Percentiles rank a stretch among this genome's conserved stretches.
Evolutionary conservation across 2,329 filamentous ascomycete species (phyloP).

Genomic region (Cladophialophora chaetospira): DNA sequence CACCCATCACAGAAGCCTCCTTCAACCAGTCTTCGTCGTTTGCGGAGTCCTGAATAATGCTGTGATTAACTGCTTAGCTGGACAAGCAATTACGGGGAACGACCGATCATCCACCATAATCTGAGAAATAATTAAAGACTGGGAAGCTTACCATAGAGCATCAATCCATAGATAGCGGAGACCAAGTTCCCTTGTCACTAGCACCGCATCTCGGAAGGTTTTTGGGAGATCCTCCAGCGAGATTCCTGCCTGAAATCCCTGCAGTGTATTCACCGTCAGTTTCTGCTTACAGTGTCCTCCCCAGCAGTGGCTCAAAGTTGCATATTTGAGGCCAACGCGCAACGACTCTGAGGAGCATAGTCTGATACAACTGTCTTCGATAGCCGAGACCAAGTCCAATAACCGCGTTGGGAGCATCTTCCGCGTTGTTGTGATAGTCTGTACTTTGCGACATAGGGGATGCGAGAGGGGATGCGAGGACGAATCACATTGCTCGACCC

Average conservation of each 20-base stretch:
- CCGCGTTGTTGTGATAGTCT: not conserved
- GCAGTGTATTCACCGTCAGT: not conserved
- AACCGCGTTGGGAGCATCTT: not conserved
- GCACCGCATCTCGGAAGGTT: not conserved
- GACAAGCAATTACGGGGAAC: too few species aligned
- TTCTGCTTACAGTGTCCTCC: not conserved
- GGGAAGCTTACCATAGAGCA: not conserved
- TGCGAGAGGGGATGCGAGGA: too few species aligned
- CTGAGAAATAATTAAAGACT: not conserved
- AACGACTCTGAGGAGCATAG: not conserved
- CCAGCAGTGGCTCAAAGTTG: conserved; percentile 4
- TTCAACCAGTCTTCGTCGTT: not conserved
- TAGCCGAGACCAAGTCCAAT: not conserved
- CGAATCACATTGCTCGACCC: not conserved
- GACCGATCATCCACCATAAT: too few species aligned
- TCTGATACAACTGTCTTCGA: not conserved
- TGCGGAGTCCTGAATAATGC: not conserved
- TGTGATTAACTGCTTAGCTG: not conserved
- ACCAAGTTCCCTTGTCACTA: not conserved
- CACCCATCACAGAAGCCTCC: not conserved
- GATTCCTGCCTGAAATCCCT: not conserved
- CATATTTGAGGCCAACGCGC: not conserved
- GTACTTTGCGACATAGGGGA: not conserved
- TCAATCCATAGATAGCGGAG: conserved; percentile 5
- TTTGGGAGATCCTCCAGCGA: not conserved